A percentile compares a stretch with the other conserved stretches of the same genome.
These are phyloP conservation scores for Gaultheria prostrata DNA, from an alignment of 148 eudicot species.

Conservation along the genomic window DNA sequence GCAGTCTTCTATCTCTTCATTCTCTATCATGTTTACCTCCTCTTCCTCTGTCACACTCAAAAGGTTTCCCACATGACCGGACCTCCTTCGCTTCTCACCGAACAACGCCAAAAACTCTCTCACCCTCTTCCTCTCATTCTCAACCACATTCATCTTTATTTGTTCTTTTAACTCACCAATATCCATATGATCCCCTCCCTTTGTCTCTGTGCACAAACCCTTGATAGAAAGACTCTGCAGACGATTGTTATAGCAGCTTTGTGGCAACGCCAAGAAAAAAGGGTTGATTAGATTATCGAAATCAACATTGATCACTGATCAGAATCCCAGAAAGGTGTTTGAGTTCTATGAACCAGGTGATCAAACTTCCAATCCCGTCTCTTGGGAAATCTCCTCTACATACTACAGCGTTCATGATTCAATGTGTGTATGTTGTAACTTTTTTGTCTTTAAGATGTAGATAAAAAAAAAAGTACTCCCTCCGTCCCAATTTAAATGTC, in stretches of 20 bases:
- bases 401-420: no score
- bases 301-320: background rate
- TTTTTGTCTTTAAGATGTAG: no score
- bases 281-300: background rate
- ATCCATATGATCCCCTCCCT: background rate
- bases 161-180: no score
- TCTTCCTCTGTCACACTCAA: constrained; percentile 32
- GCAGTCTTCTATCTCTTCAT: constrained; percentile 59
- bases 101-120: no score
- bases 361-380: background rate
- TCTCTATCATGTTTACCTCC: constrained; percentile 20
- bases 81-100: background rate
- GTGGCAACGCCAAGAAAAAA: background rate
- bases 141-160: no score
- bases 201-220: background rate
- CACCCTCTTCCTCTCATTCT: background rate
- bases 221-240: no score
- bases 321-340: background rate
- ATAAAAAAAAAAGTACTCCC: no score
- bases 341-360: background rate
- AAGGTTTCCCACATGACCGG: constrained; percentile 24
- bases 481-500: no score
- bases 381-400: background rate
- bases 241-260: background rate
- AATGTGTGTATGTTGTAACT: no score